phyloP scores from a whole-genome alignment of 2,329 filamentous ascomycete species.

The Thielaviopsis punctulata region DNA sequence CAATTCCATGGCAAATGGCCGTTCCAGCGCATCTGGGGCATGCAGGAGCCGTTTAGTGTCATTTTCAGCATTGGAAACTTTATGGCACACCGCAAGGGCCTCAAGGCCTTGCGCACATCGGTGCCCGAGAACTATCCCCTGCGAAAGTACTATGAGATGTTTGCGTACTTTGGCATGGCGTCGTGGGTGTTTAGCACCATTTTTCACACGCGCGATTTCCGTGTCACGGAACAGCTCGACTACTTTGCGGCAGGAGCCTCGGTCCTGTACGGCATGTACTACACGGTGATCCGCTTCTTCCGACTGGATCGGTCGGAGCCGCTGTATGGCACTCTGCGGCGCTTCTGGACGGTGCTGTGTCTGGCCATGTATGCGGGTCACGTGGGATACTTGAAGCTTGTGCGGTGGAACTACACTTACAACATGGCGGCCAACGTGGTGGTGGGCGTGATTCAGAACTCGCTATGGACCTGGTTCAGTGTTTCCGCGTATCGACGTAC shows the following conservation, averaged over 20 bases:
- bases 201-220: constrained; percentile 83
- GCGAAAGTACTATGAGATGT: constrained; percentile 60
- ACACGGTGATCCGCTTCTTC: constrained; percentile 66
- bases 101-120: constrained; percentile 48
- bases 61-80: constrained; percentile 89
- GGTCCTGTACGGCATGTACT: constrained; percentile 83
- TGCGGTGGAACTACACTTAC: constrained; percentile 89
- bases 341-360: constrained; percentile 63
- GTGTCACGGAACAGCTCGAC: constrained; percentile 77
- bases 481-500: constrained; percentile 54
- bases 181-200: constrained; percentile 81
- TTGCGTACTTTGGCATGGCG: constrained; percentile 65
- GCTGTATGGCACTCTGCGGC: constrained; percentile 33
- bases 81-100: constrained; percentile 64
- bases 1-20: constrained; percentile 99
- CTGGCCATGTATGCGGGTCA: constrained; percentile 54
- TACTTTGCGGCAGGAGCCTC: constrained; percentile 87
- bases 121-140: constrained; percentile 62
- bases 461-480: constrained; percentile 76
- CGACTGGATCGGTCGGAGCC: constrained; percentile 48
- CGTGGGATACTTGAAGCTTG: constrained; percentile 67
- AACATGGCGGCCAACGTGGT: constrained; percentile 93
- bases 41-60: constrained; percentile 89
- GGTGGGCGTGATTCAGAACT: constrained; percentile 62
- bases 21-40: constrained; percentile 73